Evolutionary conservation across 345 rosid genomes (phyloP).

Genomic region (Mangifera indica): DNA sequence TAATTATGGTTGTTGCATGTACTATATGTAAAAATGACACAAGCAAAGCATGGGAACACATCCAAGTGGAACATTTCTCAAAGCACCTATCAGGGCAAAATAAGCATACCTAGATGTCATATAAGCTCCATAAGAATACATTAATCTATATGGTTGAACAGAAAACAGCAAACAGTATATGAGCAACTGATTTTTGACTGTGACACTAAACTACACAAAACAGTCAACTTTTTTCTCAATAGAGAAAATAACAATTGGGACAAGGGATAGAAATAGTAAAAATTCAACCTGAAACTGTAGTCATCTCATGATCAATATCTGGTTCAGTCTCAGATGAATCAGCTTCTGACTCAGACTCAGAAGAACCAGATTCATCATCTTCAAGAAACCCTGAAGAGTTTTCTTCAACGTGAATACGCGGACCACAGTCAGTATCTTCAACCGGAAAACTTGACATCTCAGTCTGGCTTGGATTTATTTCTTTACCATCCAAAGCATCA

Average conservation of each 20-base stretch:
- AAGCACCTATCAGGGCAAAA: too few species aligned
- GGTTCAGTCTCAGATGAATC: constrained; percentile 88
- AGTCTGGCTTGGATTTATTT: constrained; percentile 39
- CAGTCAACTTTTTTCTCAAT: constrained; percentile 8
- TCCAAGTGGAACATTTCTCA: too few species aligned
- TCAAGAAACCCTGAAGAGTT: constrained; percentile 54
- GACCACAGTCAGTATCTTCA: constrained; percentile 39
- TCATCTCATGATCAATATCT: constrained; percentile 67
- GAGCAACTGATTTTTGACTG: background rate
- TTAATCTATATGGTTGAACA: too few species aligned
- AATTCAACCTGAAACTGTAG: constrained; percentile 59
- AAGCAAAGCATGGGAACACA: too few species aligned
- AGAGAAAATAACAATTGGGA: constrained; percentile 3
- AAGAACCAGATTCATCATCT: constrained; percentile 53
- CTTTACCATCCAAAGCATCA: constrained; percentile 56
- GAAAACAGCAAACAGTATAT: background rate
- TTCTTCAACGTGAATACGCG: constrained; percentile 43
- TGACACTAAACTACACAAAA: constrained; percentile 2
- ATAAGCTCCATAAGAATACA: too few species aligned
- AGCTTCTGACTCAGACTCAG: constrained; percentile 59
- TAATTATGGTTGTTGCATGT: too few species aligned
- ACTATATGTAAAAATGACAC: too few species aligned
- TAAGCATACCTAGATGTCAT: too few species aligned
- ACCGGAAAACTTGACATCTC: constrained; percentile 47
- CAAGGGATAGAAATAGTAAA: constrained; percentile 8